These are phyloP conservation scores for Trichoderma parareesei DNA, from an alignment of 495 filamentous ascomycete species.

Conservation along the genomic window DNA sequence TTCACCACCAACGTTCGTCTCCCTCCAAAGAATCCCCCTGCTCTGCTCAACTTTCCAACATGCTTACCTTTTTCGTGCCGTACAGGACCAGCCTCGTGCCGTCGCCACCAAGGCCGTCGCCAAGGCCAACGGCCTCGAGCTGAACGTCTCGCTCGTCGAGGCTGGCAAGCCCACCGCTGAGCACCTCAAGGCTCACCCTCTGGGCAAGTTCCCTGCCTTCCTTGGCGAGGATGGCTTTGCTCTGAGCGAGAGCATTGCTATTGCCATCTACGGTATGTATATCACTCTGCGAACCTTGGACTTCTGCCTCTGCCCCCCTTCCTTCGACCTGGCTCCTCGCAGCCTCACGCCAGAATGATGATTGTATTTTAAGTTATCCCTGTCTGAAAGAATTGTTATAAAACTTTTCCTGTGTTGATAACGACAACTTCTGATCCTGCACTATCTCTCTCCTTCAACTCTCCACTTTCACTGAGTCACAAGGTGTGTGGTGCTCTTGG, in stretches of 20 bases:
- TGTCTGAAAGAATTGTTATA: constrained; percentile 66
- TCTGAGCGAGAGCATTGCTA: constrained; percentile 84
- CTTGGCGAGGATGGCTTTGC: constrained; percentile 85
- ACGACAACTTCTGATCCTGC: constrained; percentile 49
- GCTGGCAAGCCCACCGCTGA: constrained; percentile 53
- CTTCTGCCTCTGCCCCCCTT: constrained; percentile 4
- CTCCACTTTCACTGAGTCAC: constrained; percentile 1
- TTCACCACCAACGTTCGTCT: constrained; percentile 73
- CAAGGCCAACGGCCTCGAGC: constrained; percentile 87
- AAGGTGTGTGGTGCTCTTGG: constrained; percentile 12
- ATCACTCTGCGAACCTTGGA: constrained; percentile 5
- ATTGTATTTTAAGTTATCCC: constrained; percentile 88
- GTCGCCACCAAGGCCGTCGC: constrained; percentile 82
- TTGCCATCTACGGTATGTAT: constrained; percentile 88
- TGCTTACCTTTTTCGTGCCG: constrained; percentile 23
- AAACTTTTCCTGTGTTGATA: constrained; percentile 60
- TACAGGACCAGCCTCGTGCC: constrained; percentile 80
- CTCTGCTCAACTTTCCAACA: constrained; percentile 11
- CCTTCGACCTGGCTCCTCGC: constrained; percentile 49
- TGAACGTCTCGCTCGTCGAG: constrained; percentile 72
- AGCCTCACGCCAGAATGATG: constrained; percentile 49
- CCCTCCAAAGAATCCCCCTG: neutral
- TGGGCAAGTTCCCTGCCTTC: constrained; percentile 88
- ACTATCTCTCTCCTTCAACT: constrained; percentile 15
- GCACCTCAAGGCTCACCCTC: constrained; percentile 76